Evolutionary conservation across 179 eudicot species (phyloP).

Genomic region (Gypsophila paniculata): DNA sequence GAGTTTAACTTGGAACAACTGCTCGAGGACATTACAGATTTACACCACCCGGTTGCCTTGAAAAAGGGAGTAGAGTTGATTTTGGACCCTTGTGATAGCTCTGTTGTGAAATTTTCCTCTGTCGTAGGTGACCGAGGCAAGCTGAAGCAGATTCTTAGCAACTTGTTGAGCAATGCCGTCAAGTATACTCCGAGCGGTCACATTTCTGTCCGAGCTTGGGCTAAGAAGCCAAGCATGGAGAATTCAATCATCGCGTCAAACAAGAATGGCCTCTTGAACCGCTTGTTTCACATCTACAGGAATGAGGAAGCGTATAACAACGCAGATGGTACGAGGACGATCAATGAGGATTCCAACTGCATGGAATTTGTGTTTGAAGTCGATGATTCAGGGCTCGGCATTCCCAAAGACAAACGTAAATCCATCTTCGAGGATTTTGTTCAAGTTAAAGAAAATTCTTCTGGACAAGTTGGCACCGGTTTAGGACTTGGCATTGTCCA

Average conservation of each 20-base stretch:
- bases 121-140: constrained; percentile 72
- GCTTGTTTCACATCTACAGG: constrained; percentile 32
- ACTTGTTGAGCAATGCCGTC: constrained; percentile 74
- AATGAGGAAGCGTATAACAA: constrained; percentile 30
- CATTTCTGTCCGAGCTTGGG: constrained; percentile 58
- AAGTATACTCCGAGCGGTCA: constrained; percentile 78
- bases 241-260: constrained; percentile 39
- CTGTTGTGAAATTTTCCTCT: constrained; percentile 34
- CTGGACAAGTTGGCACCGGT: constrained; percentile 70
- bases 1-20: constrained; percentile 54
- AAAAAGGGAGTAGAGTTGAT: constrained; percentile 74
- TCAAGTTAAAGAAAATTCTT: constrained; percentile 63
- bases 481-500: constrained; percentile 96
- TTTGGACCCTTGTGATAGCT: constrained; percentile 66
- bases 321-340: constrained; percentile 22
- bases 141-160: constrained; percentile 64
- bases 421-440: constrained; percentile 79
- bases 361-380: constrained; percentile 73
- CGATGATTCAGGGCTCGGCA: constrained; percentile 78
- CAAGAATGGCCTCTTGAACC: constrained; percentile 25
- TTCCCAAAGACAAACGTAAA: constrained; percentile 66
- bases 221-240: constrained; percentile 43
- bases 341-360: constrained; percentile 40
- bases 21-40: constrained; percentile 68
- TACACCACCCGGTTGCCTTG: constrained; percentile 55